Base-by-base conservation (phyloP, 331 rosid genomes). In the Arachis monticola region DNA sequence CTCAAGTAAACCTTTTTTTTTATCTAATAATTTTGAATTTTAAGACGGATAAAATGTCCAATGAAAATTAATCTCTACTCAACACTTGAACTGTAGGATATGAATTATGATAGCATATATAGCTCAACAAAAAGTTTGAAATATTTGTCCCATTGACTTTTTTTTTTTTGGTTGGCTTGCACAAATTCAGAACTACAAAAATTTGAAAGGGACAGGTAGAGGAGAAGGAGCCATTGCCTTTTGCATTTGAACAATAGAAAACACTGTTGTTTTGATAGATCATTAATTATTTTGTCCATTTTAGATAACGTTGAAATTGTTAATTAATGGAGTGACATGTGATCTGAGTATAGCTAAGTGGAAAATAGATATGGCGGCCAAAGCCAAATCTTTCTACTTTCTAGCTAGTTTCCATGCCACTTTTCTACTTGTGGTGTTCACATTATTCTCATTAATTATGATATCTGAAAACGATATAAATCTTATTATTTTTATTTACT, bases 111-210 rank as follows among this genome's bases (percentile, higher is more conserved):
- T 45, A 51, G 1, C 13, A 35, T 3, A 44, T 14, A 4, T 10
- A 1, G 5, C 1, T 38, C n/a, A n/a, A n/a, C n/a, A n/a, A 51
- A 14, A 60, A 75, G 62, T 45, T 17, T 64, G 52, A 74, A 69
- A 75, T 75, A 72, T 75, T 75, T 75, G 80, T 69, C 64, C 32
- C 64, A 46, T 80, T 80, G 80, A 80, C 80, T n/a, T n/a, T n/a
- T n/a, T n/a, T n/a, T n/a, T n/a, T n/a, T 75, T n/a, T 46, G 62
- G 14, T 8, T 45, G 22, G 22, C 35, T 58, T 42, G 73, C 47
- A 62, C 35, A 42, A 59, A 31, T 64, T 35, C 10, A 4, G 14
- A 48, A 67, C 38, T 27, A 66, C 14, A 79, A 73, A 79, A 73
- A 79, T 67, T 2, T 59, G 81, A 81, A 70, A 81, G 61, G 47